Base-by-base conservation (phyloP, 805 yeast species). In the Kodamaea jinghongensis region DNA sequence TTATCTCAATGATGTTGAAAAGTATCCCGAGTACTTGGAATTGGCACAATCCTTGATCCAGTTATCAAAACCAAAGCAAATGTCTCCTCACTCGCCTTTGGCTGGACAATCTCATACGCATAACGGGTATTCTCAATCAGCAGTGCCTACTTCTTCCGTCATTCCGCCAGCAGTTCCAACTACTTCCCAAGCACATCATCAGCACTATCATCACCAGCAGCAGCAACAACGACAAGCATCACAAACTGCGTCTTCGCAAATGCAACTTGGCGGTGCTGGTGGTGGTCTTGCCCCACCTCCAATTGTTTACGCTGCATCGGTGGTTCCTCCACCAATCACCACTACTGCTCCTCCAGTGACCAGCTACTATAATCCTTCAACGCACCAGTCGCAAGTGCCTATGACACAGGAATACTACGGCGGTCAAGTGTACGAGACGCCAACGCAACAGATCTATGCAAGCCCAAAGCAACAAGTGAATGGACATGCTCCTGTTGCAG, bases 11-110 rank as follows among this genome's bases (percentile, higher is more conserved):
- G 80, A 76, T 51, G 71, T 75, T 33, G 71, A 71, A 38, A 53
- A 58, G 44, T 72, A 72, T 45, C 76, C 77, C 4, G 73, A 71
- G 42, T 67, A 72, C 42, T 60, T 76, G 42, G 74, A 71, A 44
- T 60, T 72, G 44, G 76, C 77, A 17, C 70, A 65, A 40, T 59
- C 67, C 4, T 58, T 67, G 41, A 58, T 67, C 13, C 65, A 57
- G 46, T 61, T 68, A 31, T 63, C 71, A 11, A 43, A 48, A 30
- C 54, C 48, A 6, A 34, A 39, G 35, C 38, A 34, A 16, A 29
- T 34, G 38, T 23, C 42, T 9, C 42, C 38, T 2, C 35, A 20
- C n/a, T 39, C 42, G 16, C 42, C 42, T 8, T 30, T 39, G 17
- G 28, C 38, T 3, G 30, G 15, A 5, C 13, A 12, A 13, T 27